Percentiles rank a stretch among this genome's conserved stretches.
phyloP scores from a whole-genome alignment of 306 rosid species.

The Ceratonia siliqua region DNA sequence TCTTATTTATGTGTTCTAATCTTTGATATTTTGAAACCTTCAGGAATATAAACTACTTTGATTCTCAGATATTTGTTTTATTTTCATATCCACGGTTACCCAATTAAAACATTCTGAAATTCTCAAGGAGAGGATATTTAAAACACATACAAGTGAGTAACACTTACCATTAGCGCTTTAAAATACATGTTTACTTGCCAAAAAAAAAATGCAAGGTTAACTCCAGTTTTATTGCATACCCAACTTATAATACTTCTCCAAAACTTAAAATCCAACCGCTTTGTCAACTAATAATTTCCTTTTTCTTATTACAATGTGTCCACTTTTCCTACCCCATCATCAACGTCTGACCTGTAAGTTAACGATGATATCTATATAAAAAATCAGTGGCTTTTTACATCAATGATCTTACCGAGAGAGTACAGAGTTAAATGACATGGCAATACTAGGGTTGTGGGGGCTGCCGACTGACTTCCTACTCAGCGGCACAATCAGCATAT shows the following conservation, averaged over 20 bases:
- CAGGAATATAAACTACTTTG: neutral
- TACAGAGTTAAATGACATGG: neutral
- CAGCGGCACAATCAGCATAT: slow-evolving; percentile 24
- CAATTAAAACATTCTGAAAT: no score
- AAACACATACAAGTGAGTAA: neutral
- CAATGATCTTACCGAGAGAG: neutral
- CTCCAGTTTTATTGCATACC: neutral
- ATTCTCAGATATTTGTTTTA: neutral
- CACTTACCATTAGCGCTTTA: neutral
- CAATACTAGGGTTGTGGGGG: slow-evolving; percentile 2
- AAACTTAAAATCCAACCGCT: neutral
- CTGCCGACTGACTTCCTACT: slow-evolving; percentile 3
- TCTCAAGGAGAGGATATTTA: no score
- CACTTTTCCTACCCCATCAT: neutral
- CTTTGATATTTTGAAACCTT: neutral
- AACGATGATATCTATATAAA: neutral
- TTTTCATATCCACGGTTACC: no score
- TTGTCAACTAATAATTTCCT: neutral
- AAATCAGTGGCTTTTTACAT: slow-evolving; percentile 25
- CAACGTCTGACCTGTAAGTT: neutral
- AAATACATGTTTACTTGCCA: no score
- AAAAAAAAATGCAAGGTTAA: neutral
- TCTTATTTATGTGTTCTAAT: neutral
- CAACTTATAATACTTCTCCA: neutral
- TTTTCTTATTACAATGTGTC: neutral